These are phyloP conservation scores for Eucalyptus viminalis DNA, from an alignment of 345 rosid genomes.

Conservation along the genomic window DNA sequence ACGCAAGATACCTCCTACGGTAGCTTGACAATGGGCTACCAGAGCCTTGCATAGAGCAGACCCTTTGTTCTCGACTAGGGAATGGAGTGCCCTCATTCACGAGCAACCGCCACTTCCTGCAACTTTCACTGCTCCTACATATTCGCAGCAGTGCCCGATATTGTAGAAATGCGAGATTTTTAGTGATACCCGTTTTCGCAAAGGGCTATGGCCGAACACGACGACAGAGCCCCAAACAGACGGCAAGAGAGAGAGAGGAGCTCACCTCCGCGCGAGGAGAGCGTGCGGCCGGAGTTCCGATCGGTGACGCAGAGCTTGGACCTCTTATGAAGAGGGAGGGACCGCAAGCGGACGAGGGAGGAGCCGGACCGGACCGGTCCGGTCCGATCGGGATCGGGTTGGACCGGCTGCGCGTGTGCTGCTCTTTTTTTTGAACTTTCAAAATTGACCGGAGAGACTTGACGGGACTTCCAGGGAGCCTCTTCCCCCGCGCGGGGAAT, in stretches of 20 bases:
- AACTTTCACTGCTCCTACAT: too few species aligned
- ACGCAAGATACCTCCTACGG: too few species aligned
- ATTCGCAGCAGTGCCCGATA: too few species aligned
- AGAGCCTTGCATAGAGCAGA: too few species aligned
- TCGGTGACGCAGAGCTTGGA: slow-evolving; percentile 6
- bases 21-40: too few species aligned
- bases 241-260: neutral
- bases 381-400: neutral
- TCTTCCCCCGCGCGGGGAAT: neutral
- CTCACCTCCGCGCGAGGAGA: slow-evolving; percentile 25
- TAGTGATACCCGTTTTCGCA: too few species aligned
- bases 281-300: slow-evolving; percentile 5
- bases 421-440: slow-evolving; percentile 50
- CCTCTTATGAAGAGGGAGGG: slow-evolving; percentile 6
- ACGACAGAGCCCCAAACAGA: neutral
- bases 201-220: neutral
- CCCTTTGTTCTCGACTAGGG: too few species aligned
- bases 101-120: too few species aligned
- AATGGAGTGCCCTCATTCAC: too few species aligned
- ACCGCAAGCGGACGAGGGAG: neutral
- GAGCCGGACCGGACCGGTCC: neutral
- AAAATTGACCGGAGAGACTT: slow-evolving; percentile 11
- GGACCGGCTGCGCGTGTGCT: neutral
- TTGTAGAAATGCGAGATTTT: too few species aligned
- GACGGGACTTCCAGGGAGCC: neutral